Conservation (phyloP, 441 rosid species). For the Arabidopsis hybrid region DNA sequence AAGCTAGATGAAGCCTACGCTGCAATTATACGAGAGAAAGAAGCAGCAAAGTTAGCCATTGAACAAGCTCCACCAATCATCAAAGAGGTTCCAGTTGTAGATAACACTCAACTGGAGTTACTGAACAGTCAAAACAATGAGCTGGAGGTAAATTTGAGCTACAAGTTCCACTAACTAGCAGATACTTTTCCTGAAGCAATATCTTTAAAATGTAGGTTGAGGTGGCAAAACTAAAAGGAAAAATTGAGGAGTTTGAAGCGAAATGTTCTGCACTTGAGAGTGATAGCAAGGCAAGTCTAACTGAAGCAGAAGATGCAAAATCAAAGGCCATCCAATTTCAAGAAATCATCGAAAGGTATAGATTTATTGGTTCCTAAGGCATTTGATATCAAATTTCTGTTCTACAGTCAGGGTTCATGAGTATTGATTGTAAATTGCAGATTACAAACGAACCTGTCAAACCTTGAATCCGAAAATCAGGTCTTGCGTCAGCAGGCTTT, state of each 20-base stretch:
- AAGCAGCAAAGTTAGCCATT: constrained; percentile 65
- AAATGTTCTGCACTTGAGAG: constrained; percentile 51
- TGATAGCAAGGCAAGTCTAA: constrained; percentile 51
- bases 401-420: constrained; percentile 29
- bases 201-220: constrained; percentile 49
- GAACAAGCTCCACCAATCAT: constrained; percentile 73
- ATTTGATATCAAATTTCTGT: constrained; percentile 23
- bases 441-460: constrained; percentile 59
- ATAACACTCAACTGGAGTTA: constrained; percentile 56
- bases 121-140: constrained; percentile 54
- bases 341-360: constrained; percentile 57
- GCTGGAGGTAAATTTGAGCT: constrained; percentile 55
- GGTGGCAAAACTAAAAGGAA: constrained; percentile 49
- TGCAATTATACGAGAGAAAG: constrained; percentile 56
- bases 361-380: constrained; percentile 3
- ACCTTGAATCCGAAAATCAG: constrained; percentile 77
- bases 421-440: constrained; percentile 48
- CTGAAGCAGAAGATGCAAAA: constrained; percentile 61
- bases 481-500: constrained; percentile 78
- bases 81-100: constrained; percentile 69
- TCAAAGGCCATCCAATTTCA: constrained; percentile 55
- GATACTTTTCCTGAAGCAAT: constrained; percentile 27
- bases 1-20: constrained; percentile 61
- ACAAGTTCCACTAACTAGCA: constrained; percentile 9
- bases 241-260: constrained; percentile 55